Evolutionary conservation across 257 asterid species (phyloP), one percentile per base, ranked within the genome.

Genomic region (Forsythia suspensa): DNA sequence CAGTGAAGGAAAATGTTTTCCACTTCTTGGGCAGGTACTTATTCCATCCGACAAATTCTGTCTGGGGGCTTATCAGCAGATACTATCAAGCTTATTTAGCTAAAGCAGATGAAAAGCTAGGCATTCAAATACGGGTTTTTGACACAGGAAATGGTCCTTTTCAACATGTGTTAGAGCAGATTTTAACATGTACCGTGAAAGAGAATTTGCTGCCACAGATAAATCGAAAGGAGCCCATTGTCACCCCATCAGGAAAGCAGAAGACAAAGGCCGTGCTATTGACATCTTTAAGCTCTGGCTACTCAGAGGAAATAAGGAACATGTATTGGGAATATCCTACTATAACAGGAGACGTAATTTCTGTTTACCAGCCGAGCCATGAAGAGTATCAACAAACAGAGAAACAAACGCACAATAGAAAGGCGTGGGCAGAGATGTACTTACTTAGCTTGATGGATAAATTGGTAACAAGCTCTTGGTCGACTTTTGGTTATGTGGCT

Each of bases 401-500:
- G 80, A 89, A 90, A 52, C 74, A 81, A 13, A 77, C 80, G 78
- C 96, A 92, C 69, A 86, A 90, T 36, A 80, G 86, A 18, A 92
- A 89, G 81, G 96, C 95, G 2, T 94, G 88, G 96, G 95, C 97
- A 0, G 97, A 94, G 69, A 94, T 94, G 82, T 94, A 94, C 74
- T 80, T 94, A 46, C 87, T 94, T 77, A 89, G 97, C 83, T 80
- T 92, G 71, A 85, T 86, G 13, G 98, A 94, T 78, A 92, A 89
- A 77, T 52, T 92, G 84, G 95, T 90, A 16, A 94, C 96, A 9
- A 94, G 94, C 65, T 84, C 95, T 15, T 88, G 91, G 92, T 92
- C 97, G 1, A 94, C 97, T 39, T 94, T 92, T 46, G 98, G 98
- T 5, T 94, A 92, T 76, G 97, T 92, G 77, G 98, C 97, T 42